Base-by-base conservation (phyloP, 805 yeast species). In the Metschnikowia bowlesiae region DNA sequence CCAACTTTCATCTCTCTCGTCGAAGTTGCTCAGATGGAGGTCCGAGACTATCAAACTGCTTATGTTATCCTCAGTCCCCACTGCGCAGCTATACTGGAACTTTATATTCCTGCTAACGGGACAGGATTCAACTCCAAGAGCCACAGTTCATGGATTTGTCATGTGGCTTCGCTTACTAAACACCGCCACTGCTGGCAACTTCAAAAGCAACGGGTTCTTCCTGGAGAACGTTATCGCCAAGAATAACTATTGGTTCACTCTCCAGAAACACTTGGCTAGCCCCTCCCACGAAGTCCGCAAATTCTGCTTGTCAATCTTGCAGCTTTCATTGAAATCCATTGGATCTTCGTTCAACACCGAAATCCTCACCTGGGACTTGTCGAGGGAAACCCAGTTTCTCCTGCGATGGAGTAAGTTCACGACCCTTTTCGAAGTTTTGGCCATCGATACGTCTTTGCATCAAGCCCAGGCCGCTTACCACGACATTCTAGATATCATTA, bases 381-480 rank as follows among this genome's bases (percentile, higher is more conserved):
- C 33, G 2, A 47, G 51, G 0, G 36, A 58, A 1, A 52, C 63
- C 8, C 53, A 48, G 1, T 70, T 73, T 39, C 59, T 79, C 16
- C 69, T 67, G 6, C 77, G 82, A 22, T 90, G 97, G 97, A 75
- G 80, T 39, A 76, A 87, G 51, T 90, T 75, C 59, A 73, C 82
- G 29, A 87, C 96, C 0, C 67, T 90, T 11, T 85, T 81, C 59
- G 96, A 90, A 61, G 86, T 90, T 43, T 68, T 88, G 29, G 94
- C 89, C 1, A 76, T 90, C 37, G 97, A 90, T 63, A 82, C 96
- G 0, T 87, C 96, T 0, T 68, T 88, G 58, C 90, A 91, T 58
- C 97, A 91, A 65, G 82, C 91, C 0, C 83, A 84, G 57, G 96
- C 89, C 10, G 92, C 94, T 0, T 66, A 78, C 1, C 68, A 68